Conservation (phyloP, 2,329 filamentous ascomycete genomes). For the Botryotinia calthae region DNA sequence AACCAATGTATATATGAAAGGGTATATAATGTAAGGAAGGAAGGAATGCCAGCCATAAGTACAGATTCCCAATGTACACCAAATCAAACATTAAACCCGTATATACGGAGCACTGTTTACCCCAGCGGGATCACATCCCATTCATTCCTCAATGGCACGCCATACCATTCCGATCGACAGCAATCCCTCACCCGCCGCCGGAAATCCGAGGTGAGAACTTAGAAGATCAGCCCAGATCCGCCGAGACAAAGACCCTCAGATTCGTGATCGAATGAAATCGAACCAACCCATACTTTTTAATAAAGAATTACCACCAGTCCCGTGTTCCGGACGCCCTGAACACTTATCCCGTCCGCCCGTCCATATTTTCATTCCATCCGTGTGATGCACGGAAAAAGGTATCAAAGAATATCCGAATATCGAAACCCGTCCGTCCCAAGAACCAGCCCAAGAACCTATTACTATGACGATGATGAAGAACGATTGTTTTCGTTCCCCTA, state of each 20-base stretch:
- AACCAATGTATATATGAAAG: not conserved
- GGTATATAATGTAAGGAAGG: constrained; percentile 19
- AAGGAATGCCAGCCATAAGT: constrained; percentile 16
- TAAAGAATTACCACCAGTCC: constrained; percentile 8
- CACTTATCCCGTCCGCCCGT: constrained; percentile 3
- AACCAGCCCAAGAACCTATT: constrained; percentile 15
- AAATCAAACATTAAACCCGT: not conserved
- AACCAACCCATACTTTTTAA: not conserved
- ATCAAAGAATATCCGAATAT: constrained; percentile 15
- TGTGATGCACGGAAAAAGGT: not conserved
- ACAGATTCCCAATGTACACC: constrained; percentile 12
- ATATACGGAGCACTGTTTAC: constrained; percentile 9
- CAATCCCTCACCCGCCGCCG: not conserved
- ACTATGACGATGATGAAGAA: constrained; percentile 8
- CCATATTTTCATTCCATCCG: not conserved
- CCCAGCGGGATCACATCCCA: not conserved
- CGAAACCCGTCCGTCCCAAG: constrained; percentile 5
- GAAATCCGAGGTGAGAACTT: not conserved
- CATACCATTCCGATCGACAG: not conserved
- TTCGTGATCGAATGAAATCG: not conserved
- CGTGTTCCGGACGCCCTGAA: constrained; percentile 13
- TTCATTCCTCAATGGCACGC: not conserved
- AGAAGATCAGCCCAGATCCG: not conserved
- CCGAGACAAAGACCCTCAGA: not conserved
- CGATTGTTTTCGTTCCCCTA: not conserved